Conservation (phyloP, 305 asterid species). For the Striga hermonthica region DNA sequence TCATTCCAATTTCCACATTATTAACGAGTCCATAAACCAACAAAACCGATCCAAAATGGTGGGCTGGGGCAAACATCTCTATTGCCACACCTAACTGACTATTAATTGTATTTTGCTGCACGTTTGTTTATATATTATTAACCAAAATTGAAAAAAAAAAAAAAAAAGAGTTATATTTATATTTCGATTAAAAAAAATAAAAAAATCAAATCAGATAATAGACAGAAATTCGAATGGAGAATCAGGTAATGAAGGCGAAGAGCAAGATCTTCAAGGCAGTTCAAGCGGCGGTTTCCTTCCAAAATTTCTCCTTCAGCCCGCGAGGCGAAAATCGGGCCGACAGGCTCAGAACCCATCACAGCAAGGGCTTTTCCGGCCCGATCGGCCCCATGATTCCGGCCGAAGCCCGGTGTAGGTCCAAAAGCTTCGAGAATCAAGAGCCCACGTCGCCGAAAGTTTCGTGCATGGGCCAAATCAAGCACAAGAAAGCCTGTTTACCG, state of each 20-base stretch:
- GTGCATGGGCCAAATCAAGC: conserved; percentile 57
- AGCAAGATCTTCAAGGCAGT: conserved; percentile 45
- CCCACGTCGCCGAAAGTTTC: conserved; percentile 85
- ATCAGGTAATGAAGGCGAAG: conserved; percentile 35
- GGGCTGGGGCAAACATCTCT: neutral
- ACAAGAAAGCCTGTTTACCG: conserved; percentile 28
- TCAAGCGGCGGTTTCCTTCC: conserved; percentile 46
- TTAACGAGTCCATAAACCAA: too few species aligned
- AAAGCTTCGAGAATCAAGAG: conserved; percentile 49
- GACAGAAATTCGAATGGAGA: conserved; percentile 42
- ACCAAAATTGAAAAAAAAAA: neutral
- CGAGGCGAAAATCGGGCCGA: conserved; percentile 34
- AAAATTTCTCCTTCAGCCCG: conserved; percentile 51
- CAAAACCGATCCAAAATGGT: neutral
- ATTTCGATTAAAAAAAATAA: too few species aligned
- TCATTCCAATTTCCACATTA: too few species aligned
- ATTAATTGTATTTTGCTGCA: neutral
- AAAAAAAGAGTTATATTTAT: neutral
- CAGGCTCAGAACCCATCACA: conserved; percentile 28
- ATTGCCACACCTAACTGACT: neutral
- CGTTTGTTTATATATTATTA: neutral
- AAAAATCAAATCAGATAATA: too few species aligned
- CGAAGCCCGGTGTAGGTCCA: conserved; percentile 55
- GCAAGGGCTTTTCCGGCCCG: conserved; percentile 54
- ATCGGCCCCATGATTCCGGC: conserved; percentile 46